Evolutionary conservation across 768 basidiomycete species (phyloP).

Genomic region (Russula foetens): DNA sequence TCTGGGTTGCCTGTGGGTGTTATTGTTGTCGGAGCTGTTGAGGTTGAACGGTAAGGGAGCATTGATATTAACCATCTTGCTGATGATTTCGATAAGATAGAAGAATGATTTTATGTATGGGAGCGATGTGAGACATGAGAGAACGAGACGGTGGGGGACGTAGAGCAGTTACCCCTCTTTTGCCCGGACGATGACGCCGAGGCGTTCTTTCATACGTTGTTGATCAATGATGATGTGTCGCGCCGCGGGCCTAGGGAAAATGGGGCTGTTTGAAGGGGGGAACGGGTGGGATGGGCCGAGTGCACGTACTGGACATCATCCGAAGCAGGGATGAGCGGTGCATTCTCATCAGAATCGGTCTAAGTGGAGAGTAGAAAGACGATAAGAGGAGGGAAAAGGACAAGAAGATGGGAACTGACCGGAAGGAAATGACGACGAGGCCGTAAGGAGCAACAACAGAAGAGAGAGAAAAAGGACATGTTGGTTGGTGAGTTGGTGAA

Average conservation of each 20-base stretch:
- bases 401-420: not conserved
- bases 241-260: not conserved
- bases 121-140: not conserved
- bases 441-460: slow-evolving; percentile 24
- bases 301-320: slow-evolving; percentile 25
- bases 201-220: slow-evolving; percentile 41
- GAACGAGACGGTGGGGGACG: not conserved
- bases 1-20: slow-evolving; percentile 17
- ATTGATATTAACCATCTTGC: slow-evolving; percentile 66
- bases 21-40: slow-evolving; percentile 31
- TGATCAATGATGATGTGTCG: slow-evolving; percentile 34
- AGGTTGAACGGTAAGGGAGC: slow-evolving; percentile 56
- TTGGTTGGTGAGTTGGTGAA: no score
- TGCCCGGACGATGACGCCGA: slow-evolving; percentile 48
- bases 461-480: slow-evolving; percentile 23
- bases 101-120: not conserved
- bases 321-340: slow-evolving; percentile 27
- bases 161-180: slow-evolving; percentile 48
- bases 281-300: no score
- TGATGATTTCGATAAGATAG: slow-evolving; percentile 21
- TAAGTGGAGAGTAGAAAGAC: not conserved
- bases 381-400: not conserved
- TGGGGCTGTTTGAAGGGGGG: not conserved
- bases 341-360: slow-evolving; percentile 27
- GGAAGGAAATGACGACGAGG: slow-evolving; percentile 1